A percentile compares a stretch with the other conserved stretches of the same genome.
These are phyloP conservation scores for Isabelozyma rhagii DNA, from an alignment of 805 yeast species.

Conservation along the genomic window DNA sequence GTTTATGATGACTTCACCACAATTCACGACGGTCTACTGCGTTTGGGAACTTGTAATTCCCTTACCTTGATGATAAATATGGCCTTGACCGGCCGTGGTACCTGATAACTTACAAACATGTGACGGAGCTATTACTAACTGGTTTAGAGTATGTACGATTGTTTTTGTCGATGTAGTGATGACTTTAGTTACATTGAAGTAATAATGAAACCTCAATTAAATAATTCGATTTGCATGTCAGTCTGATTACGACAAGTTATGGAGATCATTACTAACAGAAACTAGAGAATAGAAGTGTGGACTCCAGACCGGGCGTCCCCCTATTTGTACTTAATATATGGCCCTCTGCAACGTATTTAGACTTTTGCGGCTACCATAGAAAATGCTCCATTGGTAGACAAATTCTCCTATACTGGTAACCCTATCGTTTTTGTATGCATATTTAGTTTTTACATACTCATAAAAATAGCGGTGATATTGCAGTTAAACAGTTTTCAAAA, in stretches of 20 bases:
- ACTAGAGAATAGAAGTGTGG: too few relatives aligned
- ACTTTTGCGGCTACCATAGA: too few relatives aligned
- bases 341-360: too few relatives aligned
- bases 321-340: too few relatives aligned
- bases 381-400: too few relatives aligned
- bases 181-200: not conserved
- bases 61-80: slow-evolving; percentile 39
- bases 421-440: too few relatives aligned
- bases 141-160: not conserved
- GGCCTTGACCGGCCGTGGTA: slow-evolving; percentile 56
- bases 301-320: too few relatives aligned
- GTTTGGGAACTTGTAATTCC: slow-evolving; percentile 43
- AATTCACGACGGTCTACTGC: slow-evolving; percentile 54
- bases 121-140: not conserved
- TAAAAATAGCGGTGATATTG: too few relatives aligned
- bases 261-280: not conserved
- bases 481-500: too few relatives aligned
- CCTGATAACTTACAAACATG: slow-evolving; percentile 25
- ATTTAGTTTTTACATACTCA: too few relatives aligned
- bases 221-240: slow-evolving; percentile 41
- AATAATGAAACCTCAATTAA: slow-evolving; percentile 15
- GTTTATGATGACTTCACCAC: slow-evolving; percentile 48
- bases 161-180: not conserved
- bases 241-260: slow-evolving; percentile 24
- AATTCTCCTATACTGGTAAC: too few relatives aligned